Evolutionary conservation across 208 protist species (phyloP).

Genomic region (Leishmania mexicana): DNA sequence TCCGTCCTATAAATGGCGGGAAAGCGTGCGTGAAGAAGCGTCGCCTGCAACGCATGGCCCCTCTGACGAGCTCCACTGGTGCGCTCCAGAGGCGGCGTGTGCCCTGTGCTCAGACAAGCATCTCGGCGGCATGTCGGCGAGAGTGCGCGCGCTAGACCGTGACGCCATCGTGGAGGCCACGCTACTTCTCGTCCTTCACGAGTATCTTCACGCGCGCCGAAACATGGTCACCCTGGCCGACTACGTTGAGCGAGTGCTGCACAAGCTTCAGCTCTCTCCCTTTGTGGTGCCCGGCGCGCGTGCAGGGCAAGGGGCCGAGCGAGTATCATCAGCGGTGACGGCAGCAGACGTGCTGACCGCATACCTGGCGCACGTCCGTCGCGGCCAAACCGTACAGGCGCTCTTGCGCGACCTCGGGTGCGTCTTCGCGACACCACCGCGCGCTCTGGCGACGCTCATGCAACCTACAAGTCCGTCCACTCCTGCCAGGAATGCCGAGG

Average conservation of each 20-base stretch:
- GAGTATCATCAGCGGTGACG: not conserved
- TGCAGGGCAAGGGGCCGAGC: not conserved
- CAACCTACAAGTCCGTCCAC: not conserved
- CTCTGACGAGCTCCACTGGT: slow-evolving; percentile 63
- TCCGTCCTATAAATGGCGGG: not conserved
- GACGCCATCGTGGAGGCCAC: slow-evolving; percentile 43
- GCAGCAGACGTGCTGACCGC: slow-evolving; percentile 9
- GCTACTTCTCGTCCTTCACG: slow-evolving; percentile 62
- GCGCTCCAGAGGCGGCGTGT: slow-evolving; percentile 27
- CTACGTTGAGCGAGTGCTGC: slow-evolving; percentile 68
- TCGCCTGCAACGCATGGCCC: not conserved
- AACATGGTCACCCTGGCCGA: slow-evolving; percentile 62
- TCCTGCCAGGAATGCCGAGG: not conserved
- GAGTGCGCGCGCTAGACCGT: not conserved
- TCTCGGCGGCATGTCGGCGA: not conserved
- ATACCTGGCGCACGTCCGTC: slow-evolving; percentile 24
- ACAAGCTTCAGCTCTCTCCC: slow-evolving; percentile 46
- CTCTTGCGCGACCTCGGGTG: slow-evolving; percentile 69
- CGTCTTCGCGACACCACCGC: slow-evolving; percentile 53
- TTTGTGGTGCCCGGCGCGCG: slow-evolving; percentile 1
- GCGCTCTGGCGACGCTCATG: slow-evolving; percentile 21
- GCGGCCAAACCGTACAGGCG: slow-evolving; percentile 25
- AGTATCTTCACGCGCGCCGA: slow-evolving; percentile 53
- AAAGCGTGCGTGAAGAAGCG: not conserved
- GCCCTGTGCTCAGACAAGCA: slow-evolving; percentile 25